Evolutionary conservation across 768 basidiomycete species (phyloP).

Genomic region (Goffeauzyma gilvescens): DNA sequence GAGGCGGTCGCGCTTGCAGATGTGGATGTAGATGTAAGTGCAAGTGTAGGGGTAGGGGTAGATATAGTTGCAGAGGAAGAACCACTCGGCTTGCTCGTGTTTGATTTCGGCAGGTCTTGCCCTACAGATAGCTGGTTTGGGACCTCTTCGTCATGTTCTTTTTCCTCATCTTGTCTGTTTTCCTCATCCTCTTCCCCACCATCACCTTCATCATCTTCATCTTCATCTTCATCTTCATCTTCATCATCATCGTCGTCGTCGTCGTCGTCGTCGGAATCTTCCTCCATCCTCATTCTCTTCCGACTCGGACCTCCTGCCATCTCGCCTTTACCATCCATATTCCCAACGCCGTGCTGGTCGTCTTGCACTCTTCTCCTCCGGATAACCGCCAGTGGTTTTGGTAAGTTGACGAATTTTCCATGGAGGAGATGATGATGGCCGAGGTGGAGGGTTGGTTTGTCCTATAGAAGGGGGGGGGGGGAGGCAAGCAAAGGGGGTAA

Average conservation of each 20-base stretch:
- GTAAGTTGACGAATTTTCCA: conserved; percentile 54
- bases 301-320: background rate
- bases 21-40: too few species aligned
- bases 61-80: too few species aligned
- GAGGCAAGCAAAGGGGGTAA: background rate
- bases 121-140: too few species aligned
- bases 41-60: too few species aligned
- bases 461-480: too few species aligned
- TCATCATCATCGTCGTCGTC: conserved; percentile 14
- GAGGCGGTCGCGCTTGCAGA: too few species aligned
- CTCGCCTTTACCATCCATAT: too few species aligned
- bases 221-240: conserved; percentile 12
- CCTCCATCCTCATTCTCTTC: background rate
- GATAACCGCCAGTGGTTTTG: conserved; percentile 68
- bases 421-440: conserved; percentile 72
- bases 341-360: too few species aligned
- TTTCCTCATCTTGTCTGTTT: background rate
- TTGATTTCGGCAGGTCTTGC: too few species aligned
- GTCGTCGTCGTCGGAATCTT: conserved; percentile 8
- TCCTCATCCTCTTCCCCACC: conserved; percentile 6
- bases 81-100: too few species aligned
- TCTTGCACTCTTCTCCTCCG: conserved; percentile 16
- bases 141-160: background rate
- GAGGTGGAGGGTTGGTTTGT: conserved; percentile 57
- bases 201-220: background rate